phyloP scores from a whole-genome alignment of 2,329 filamentous ascomycete species.

The Stylonectria norvegica region DNA sequence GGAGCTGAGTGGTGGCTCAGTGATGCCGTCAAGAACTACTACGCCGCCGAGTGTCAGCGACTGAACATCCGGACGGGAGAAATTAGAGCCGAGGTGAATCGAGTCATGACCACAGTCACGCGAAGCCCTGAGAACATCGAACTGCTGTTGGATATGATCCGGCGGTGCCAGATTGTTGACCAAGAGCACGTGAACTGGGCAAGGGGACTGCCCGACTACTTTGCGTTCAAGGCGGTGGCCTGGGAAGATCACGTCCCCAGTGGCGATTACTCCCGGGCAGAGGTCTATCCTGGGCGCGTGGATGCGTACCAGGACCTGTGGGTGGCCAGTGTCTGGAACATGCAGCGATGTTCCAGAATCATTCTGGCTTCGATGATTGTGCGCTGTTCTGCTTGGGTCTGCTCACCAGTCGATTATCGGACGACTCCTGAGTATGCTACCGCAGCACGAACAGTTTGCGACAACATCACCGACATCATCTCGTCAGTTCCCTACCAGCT shows the following conservation, averaged over 20 bases:
- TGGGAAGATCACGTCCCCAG: constrained; percentile 55
- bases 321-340: constrained; percentile 57
- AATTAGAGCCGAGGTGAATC: constrained; percentile 52
- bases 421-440: constrained; percentile 60
- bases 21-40: constrained; percentile 48
- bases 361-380: constrained; percentile 54
- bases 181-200: constrained; percentile 52
- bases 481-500: constrained; percentile 60
- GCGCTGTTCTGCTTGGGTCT: constrained; percentile 59
- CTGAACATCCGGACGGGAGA: constrained; percentile 54
- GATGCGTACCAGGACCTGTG: constrained; percentile 59
- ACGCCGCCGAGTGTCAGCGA: constrained; percentile 46
- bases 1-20: constrained; percentile 59
- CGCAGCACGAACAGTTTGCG: constrained; percentile 47
- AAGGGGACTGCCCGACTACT: constrained; percentile 46
- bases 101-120: constrained; percentile 43
- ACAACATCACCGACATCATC: constrained; percentile 56
- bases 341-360: constrained; percentile 51
- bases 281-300: constrained; percentile 58
- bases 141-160: constrained; percentile 50
- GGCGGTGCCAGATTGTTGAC: constrained; percentile 50
- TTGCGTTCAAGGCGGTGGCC: constrained; percentile 49
- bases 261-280: constrained; percentile 50
- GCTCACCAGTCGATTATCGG: constrained; percentile 58
- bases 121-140: constrained; percentile 50